A percentile compares a stretch with the other conserved stretches of the same genome.
phyloP scores from a whole-genome alignment of 2,329 filamentous ascomycete species.

The Aspergillus neoniger region DNA sequence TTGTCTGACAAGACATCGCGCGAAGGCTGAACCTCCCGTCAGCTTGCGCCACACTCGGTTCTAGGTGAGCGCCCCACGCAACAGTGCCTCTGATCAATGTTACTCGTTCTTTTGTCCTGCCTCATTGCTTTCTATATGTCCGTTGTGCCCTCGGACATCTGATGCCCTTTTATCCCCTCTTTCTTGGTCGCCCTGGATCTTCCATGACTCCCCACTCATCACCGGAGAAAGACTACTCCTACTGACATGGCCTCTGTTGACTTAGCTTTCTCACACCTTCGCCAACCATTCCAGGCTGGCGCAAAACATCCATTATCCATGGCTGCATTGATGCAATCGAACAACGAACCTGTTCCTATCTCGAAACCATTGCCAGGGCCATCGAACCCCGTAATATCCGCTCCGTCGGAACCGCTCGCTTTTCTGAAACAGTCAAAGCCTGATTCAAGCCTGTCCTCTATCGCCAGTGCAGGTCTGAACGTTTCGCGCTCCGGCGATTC shows the following conservation, averaged over 20 bases:
- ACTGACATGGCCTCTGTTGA: conserved; percentile 40
- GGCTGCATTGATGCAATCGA: conserved; percentile 47
- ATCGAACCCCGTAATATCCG: conserved; percentile 33
- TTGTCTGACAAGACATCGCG: conserved; percentile 24
- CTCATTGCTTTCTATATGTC: conserved; percentile 6
- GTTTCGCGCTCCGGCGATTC: conserved; percentile 41
- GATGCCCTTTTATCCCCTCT: background rate
- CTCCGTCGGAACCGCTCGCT: conserved; percentile 33
- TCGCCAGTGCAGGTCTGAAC: conserved; percentile 47
- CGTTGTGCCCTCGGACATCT: background rate
- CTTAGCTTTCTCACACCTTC: conserved; percentile 35
- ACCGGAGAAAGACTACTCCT: conserved; percentile 3
- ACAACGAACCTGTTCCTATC: conserved; percentile 43
- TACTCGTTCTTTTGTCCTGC: conserved; percentile 9
- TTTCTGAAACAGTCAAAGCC: conserved; percentile 41
- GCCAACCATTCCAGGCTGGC: conserved; percentile 35
- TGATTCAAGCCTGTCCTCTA: conserved; percentile 42
- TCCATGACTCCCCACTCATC: conserved; percentile 1
- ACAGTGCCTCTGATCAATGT: conserved; percentile 23
- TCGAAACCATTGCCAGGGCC: conserved; percentile 37
- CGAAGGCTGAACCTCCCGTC: conserved; percentile 42
- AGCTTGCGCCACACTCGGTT: conserved; percentile 50
- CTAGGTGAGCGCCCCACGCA: conserved; percentile 43
- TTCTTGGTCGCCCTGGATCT: background rate
- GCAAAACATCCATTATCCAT: conserved; percentile 40